phyloP scores from a whole-genome alignment of 495 filamentous ascomycete genomes.

The Hamigera avellanea region DNA sequence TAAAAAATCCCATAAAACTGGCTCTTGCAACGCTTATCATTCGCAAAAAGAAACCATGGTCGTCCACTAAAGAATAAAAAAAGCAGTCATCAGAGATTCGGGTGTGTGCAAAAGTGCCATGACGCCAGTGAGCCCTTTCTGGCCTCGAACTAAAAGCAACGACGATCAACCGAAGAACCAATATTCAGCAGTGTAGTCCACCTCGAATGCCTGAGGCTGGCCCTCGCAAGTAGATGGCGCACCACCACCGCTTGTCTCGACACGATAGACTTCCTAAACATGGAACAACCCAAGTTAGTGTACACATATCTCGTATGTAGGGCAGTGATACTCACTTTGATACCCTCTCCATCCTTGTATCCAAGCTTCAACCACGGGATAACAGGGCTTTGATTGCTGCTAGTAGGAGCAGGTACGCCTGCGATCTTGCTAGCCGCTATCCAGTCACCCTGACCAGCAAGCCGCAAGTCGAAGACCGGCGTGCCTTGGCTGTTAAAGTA shows the following conservation, averaged over 20 bases:
- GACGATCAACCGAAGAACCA: conserved; percentile 48
- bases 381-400: conserved; percentile 29
- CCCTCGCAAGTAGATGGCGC: conserved; percentile 35
- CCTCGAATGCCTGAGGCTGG: conserved; percentile 25
- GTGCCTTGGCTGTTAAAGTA: conserved; percentile 43
- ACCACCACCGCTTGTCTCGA: conserved; percentile 53
- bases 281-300: too few relatives aligned
- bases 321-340: conserved; percentile 20
- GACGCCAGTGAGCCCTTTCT: too few relatives aligned
- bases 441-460: conserved; percentile 25
- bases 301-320: too few relatives aligned
- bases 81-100: too few relatives aligned
- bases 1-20: too few relatives aligned
- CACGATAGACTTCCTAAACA: conserved; percentile 50
- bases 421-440: conserved; percentile 31
- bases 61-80: too few relatives aligned
- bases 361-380: conserved; percentile 55
- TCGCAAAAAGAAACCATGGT: too few relatives aligned
- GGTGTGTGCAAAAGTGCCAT: too few relatives aligned
- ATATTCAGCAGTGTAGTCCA: conserved; percentile 60
- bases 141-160: too few relatives aligned
- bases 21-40: too few relatives aligned
- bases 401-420: conserved; percentile 34
- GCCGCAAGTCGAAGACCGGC: conserved; percentile 48
- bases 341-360: conserved; percentile 29